Conservation (phyloP, 2,329 filamentous ascomycete genomes). For the Trichoderma lentiforme region DNA sequence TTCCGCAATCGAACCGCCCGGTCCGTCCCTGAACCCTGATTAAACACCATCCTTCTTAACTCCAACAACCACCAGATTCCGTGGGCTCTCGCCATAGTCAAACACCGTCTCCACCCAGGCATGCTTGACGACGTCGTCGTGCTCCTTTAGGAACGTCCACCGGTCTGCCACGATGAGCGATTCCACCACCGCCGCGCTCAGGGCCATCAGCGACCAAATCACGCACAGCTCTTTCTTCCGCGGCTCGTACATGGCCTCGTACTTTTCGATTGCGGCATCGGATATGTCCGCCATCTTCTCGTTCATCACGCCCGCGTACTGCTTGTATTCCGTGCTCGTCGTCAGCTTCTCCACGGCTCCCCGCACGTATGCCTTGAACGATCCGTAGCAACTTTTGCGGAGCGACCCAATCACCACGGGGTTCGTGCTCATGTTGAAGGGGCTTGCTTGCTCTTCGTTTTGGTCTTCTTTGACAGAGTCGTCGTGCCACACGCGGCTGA, state of each 20-base stretch:
- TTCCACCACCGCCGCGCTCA: constrained; percentile 85
- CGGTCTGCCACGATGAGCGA: constrained; percentile 86
- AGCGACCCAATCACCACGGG: constrained; percentile 86
- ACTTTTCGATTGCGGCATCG: constrained; percentile 70
- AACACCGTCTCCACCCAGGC: constrained; percentile 95
- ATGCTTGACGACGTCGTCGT: constrained; percentile 63
- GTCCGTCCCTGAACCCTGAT: neutral
- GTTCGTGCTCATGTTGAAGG: constrained; percentile 60
- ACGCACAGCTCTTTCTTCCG: constrained; percentile 79
- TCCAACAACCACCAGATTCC: constrained; percentile 91
- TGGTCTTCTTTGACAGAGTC: constrained; percentile 28
- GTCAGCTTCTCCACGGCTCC: constrained; percentile 76
- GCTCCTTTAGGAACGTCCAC: constrained; percentile 82
- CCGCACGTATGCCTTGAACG: constrained; percentile 72
- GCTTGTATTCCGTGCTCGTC: constrained; percentile 53
- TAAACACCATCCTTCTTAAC: constrained; percentile 59
- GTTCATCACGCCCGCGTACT: constrained; percentile 58
- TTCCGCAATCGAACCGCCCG: neutral
- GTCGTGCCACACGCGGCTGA: constrained; percentile 55
- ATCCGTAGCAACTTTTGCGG: constrained; percentile 72
- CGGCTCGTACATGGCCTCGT: constrained; percentile 61
- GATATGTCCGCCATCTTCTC: constrained; percentile 66
- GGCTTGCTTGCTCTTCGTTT: constrained; percentile 23
- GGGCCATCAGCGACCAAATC: constrained; percentile 94
- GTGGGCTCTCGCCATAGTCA: constrained; percentile 78